A percentile compares a stretch with the other conserved stretches of the same genome.
Conservation (phyloP, 192 early-diverging fungal genomes). For the Linnemannia zychae region DNA sequence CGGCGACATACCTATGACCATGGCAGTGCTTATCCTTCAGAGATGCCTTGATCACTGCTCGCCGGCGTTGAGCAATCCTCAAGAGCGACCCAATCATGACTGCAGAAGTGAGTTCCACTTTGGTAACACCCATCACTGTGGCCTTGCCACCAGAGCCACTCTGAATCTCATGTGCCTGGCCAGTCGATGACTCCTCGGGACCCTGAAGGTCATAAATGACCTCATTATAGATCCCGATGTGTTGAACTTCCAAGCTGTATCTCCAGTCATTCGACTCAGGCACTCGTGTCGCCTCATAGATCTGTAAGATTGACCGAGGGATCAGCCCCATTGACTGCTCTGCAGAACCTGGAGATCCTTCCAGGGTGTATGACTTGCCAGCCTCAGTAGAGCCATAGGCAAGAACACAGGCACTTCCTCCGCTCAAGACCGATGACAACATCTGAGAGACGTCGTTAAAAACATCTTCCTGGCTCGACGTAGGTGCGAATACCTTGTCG, state of each 20-base stretch:
- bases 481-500: slow-evolving; percentile 5
- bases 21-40: neutral
- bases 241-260: neutral
- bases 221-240: neutral
- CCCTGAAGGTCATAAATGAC: neutral
- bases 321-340: neutral
- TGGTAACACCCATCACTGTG: neutral
- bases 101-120: neutral
- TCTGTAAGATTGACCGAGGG: neutral
- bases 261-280: neutral
- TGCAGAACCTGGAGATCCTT: neutral
- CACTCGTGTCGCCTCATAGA: neutral
- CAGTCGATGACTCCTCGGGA: neutral
- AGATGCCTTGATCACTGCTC: no score
- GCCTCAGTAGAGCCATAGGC: neutral
- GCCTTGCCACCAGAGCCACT: neutral
- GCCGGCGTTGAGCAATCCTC: neutral
- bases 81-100: slow-evolving; percentile 2
- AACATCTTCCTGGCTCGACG: neutral
- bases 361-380: slow-evolving; percentile 11
- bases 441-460: neutral
- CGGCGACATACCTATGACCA: neutral
- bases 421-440: neutral
- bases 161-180: neutral
- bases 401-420: neutral